Evolutionary conservation across 169 alveolate species (phyloP), one percentile per base, ranked within the genome.

Genomic region (Plasmodium coatneyi): DNA sequence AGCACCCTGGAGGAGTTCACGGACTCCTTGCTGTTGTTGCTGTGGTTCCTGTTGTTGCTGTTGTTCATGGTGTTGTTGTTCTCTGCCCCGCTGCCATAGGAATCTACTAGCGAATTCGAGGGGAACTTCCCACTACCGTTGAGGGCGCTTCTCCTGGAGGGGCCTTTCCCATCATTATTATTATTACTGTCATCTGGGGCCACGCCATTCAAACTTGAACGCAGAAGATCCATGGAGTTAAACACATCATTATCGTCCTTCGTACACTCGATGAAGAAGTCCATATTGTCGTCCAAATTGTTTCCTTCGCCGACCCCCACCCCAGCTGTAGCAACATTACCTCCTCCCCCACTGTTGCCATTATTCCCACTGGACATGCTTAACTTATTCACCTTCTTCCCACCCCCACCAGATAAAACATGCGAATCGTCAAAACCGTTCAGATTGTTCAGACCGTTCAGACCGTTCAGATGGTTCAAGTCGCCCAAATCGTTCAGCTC

Each of bases 221-320:
- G 22, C 12, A 86, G 70, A 7, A 86, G 80, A 76, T 86, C 93
- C 28, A 86, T 46, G 9, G 93, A 46, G 66, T 86, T 86, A 52
- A 86, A 76, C 4, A 71, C 22, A 19, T 76, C 93, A 19, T 41
- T 83, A 43, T 86, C 93, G 66, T 86, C 74, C 43, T 86, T 86
- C 34, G 84, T 34, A 14, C 84, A 54, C 41, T 86, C 93, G 41
- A 76, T 86, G 76, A 74, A 86, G 66, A 74, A 86, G 30, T 86
- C 76, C 36, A 86, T 16, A 32, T 72, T 86, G 66, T 86, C 93
- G 16, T 86, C 93, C 28, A 34, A 81, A 30, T 78, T 70, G 14
- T 74, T 30, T 66, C 80, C 36, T 0, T 54, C 84, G 52, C 36
- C 72, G 0, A 19, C 22, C 28, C 25, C n/a, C 25, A 19, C 12